Conservation (phyloP, 2,329 filamentous ascomycete species). For the Hypoxylon sp. region DNA sequence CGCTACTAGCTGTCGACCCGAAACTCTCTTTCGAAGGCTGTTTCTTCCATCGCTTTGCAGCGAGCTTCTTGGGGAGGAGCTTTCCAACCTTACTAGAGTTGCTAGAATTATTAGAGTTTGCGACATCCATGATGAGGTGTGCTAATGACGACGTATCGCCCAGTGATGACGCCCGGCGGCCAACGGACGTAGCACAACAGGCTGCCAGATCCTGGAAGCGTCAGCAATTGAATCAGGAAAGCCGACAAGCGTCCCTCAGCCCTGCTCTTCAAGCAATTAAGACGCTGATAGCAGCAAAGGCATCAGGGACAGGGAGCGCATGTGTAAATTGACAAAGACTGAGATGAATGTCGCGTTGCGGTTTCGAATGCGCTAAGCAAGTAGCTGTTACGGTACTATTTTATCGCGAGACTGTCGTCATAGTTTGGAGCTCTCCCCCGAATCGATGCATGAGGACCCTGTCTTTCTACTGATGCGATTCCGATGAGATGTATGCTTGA, state of each 20-base stretch:
- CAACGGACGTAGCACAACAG: constrained; percentile 27
- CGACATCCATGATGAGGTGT: constrained; percentile 46
- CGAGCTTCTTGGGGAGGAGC: constrained; percentile 65
- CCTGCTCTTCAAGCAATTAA: constrained; percentile 4
- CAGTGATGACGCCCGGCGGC: constrained; percentile 12
- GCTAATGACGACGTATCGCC: constrained; percentile 13
- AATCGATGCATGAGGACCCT: constrained; percentile 8
- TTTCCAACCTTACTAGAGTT: constrained; percentile 45
- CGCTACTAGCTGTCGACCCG: constrained; percentile 50
- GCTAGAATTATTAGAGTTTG: constrained; percentile 38
- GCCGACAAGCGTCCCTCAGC: not conserved
- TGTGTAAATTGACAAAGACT: constrained; percentile 16
- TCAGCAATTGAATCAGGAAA: constrained; percentile 9
- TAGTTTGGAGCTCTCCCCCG: constrained; percentile 13
- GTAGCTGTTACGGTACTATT: constrained; percentile 22
- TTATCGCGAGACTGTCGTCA: constrained; percentile 38
- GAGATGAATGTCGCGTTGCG: constrained; percentile 10
- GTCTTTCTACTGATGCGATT: constrained; percentile 21
- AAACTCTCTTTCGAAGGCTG: constrained; percentile 58
- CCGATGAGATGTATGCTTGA: constrained; percentile 15
- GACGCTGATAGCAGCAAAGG: not conserved
- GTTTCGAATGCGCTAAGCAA: constrained; percentile 12
- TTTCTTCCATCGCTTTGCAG: constrained; percentile 63
- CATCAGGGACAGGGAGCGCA: constrained; percentile 11
- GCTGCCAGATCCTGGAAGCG: constrained; percentile 11